Base-by-base conservation (phyloP, 164 flowering plant species). In the Cinnamomum chago region DNA sequence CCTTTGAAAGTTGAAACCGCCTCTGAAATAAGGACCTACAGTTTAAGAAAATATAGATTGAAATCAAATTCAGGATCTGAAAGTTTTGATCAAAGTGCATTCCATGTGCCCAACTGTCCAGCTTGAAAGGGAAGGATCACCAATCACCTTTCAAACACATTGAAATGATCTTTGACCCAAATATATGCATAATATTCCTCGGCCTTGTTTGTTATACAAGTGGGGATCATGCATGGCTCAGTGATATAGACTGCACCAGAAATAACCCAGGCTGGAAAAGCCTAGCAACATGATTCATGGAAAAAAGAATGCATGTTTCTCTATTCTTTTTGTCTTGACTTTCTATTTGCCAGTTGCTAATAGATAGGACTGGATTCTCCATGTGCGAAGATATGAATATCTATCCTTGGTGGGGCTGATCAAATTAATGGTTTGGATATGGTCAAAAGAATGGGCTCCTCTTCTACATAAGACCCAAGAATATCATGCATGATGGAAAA, bases 51-150 rank as follows among this genome's bases (percentile, higher is more conserved):
- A 67, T 3, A 13, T 55, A 55, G n/a, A 55, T 15, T 55, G 18
- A 20, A 55, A 55, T 55, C 22, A 75, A 74, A 81, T 74, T 80
- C 55, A 76, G 83, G 85, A 76, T 83, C 85, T 78, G 50, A 62
- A 73, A 76, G 72, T 75, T 69, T 75, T 47, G 69, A 35, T 73
- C 67, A 20, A 73, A 80, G 74, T 73, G 84, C 73, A 47, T 22
- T 81, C 78, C 85, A 83, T 80, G 83, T 83, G 85, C 78, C 74
- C 76, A 76, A 72, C 78, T 69, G 68, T 71, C 78, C 72, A 78
- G 74, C 72, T 73, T 64, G 50, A 66, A 75, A 80, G 66, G 70
- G 28, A 25, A 67, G 70, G 40, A 10, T 33, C 9, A 28, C 22
- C 22, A 67, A 33, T 67, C 47, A 20, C 5, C 70, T 67, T 67